Evolutionary conservation across 2,329 filamentous ascomycete species (phyloP).

Genomic region (Colletotrichum sp.): DNA sequence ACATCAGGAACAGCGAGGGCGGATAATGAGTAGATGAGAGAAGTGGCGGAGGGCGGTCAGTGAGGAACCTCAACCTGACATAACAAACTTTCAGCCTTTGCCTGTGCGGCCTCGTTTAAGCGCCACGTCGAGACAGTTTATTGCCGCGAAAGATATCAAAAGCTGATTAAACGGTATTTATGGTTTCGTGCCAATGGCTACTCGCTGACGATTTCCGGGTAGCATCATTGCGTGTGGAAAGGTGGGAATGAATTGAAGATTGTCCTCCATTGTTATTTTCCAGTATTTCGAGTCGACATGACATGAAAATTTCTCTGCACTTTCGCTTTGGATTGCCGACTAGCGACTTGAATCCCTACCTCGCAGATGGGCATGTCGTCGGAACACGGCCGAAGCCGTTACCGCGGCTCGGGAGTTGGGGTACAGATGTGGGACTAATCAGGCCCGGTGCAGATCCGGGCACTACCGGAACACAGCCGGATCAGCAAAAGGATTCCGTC

Average conservation of each 20-base stretch:
- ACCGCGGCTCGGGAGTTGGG: neutral
- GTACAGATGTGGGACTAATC: neutral
- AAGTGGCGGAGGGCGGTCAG: neutral
- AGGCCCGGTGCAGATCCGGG: neutral
- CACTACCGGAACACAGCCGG: neutral
- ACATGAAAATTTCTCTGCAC: too few species aligned
- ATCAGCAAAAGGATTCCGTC: neutral
- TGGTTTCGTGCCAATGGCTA: neutral
- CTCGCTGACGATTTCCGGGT: neutral
- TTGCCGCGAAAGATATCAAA: neutral
- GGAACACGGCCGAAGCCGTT: neutral
- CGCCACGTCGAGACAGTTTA: too few species aligned
- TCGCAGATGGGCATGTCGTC: rapidly evolving
- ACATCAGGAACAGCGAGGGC: neutral
- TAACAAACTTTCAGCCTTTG: too few species aligned
- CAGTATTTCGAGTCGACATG: too few species aligned
- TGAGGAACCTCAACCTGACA: too few species aligned
- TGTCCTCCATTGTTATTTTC: rapidly evolving
- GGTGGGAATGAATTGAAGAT: rapidly evolving
- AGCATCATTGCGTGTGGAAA: too few species aligned
- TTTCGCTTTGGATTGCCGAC: rapidly evolving
- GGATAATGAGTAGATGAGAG: rapidly evolving
- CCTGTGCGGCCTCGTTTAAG: too few species aligned
- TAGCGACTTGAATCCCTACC: rapidly evolving
- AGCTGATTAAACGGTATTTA: neutral